These are phyloP conservation scores for Populus ilicifolia DNA, from an alignment of 345 rosid species.

Conservation along the genomic window DNA sequence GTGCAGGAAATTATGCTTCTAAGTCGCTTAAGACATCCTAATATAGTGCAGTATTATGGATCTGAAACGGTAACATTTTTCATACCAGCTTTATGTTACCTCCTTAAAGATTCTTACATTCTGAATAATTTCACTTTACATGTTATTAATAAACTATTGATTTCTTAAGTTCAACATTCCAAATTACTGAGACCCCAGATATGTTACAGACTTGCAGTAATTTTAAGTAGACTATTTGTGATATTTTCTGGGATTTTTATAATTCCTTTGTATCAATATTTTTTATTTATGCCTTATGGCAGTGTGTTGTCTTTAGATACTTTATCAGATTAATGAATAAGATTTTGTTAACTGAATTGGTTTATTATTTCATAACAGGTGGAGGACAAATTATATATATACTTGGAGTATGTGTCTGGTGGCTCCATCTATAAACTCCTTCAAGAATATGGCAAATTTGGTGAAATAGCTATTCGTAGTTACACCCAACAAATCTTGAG, in stretches of 20 bases:
- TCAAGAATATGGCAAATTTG: constrained; percentile 68
- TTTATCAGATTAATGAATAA: not conserved
- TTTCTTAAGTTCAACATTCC: not conserved
- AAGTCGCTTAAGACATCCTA: constrained; percentile 65
- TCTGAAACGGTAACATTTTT: constrained; percentile 44
- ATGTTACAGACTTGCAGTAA: not conserved
- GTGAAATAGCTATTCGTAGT: constrained; percentile 60
- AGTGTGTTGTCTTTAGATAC: too few relatives aligned
- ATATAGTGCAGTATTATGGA: constrained; percentile 75
- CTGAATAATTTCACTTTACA: not conserved
- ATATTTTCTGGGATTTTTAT: not conserved
- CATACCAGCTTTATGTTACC: not conserved
- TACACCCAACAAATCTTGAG: constrained; percentile 71
- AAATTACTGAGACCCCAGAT: not conserved
- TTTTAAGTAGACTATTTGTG: not conserved
- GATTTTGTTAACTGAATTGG: not conserved
- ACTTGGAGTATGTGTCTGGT: constrained; percentile 75
- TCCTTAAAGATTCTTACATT: not conserved
- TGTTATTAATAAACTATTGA: not conserved
- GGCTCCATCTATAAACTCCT: constrained; percentile 79
- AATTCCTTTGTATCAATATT: not conserved
- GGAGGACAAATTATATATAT: constrained; percentile 60
- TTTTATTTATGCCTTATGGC: not conserved
- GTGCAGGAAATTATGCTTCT: constrained; percentile 60
- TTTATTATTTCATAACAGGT: constrained; percentile 35